A percentile compares a stretch with the other conserved stretches of the same genome.
Evolutionary conservation across 2,329 filamentous ascomycete genomes (phyloP).

Genomic region (Clonostachys sp.): DNA sequence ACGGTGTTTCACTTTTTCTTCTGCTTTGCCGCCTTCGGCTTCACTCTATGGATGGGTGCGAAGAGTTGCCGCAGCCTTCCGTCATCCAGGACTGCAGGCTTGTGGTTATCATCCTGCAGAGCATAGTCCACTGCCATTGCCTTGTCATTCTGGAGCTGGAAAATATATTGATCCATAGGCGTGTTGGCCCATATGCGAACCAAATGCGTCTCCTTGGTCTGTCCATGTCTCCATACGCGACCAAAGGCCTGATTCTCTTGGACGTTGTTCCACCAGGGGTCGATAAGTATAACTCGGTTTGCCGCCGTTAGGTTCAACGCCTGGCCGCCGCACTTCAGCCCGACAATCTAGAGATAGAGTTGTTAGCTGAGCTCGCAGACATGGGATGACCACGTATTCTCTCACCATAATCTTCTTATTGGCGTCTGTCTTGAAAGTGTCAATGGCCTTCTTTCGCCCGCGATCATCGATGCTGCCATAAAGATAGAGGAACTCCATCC

Average conservation of each 20-base stretch:
- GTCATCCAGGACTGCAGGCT: not conserved
- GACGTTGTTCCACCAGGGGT: constrained; percentile 58
- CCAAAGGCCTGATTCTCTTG: constrained; percentile 58
- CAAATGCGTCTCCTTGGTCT: constrained; percentile 54
- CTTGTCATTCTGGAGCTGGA: constrained; percentile 52
- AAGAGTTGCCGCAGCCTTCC: not conserved
- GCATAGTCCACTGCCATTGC: constrained; percentile 32
- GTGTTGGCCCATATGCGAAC: constrained; percentile 50
- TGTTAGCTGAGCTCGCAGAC: constrained; percentile 2
- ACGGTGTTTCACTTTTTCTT: not conserved
- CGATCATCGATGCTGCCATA: constrained; percentile 13
- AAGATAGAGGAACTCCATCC: constrained; percentile 29
- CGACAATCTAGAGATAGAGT: constrained; percentile 20
- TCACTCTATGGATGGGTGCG: no score
- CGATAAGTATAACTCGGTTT: constrained; percentile 49
- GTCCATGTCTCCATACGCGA: constrained; percentile 62
- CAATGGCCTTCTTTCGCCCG: constrained; percentile 10
- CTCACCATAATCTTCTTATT: constrained; percentile 27
- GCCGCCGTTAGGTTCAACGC: constrained; percentile 34
- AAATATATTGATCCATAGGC: constrained; percentile 54
- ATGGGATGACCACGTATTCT: not conserved
- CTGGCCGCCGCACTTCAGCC: constrained; percentile 25
- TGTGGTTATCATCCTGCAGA: constrained; percentile 19
- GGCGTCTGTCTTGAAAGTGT: constrained; percentile 8
- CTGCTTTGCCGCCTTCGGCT: not conserved